Base-by-base conservation (phyloP, 1,139 yeast genomes). In the Yamadazyma dendronema region DNA sequence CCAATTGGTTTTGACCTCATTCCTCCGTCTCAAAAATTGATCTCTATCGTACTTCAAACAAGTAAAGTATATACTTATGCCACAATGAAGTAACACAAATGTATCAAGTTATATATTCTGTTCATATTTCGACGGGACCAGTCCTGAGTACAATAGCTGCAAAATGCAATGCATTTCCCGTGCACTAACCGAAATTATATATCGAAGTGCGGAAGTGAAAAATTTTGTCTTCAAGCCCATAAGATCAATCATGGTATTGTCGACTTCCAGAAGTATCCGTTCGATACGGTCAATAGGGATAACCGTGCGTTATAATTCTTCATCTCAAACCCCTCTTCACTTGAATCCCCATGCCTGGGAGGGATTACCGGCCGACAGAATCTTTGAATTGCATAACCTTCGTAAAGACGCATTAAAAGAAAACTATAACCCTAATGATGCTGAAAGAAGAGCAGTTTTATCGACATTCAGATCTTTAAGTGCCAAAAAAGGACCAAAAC, bases 281-380 rank as follows among this genome's bases (percentile, higher is more conserved):
- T 26, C 33, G 5, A 17, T 26, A 25, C 23, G 34, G 27, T 14
- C 31, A 14, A 8, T 12, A 3, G 30, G 23, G 21, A 41, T 38
- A 6, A 17, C 19, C 14, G 27, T 42, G 4, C 49, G 52, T 19
- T 33, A 24, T 27, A 40, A 37, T 14, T 37, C 44, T 7, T 37
- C 44, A 4, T 13, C 16, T 14, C 4, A 12, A 8, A 17, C 28
- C 9, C 16, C 68, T 12, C 61, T 70, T 34, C 69, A 61, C 45
- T 67, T 72, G 44, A 70, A 77, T 43, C 94, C 94, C 4, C 78
- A 77, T 41, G 69, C 74, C 35, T 84, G 94, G 94, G 65, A 71
- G 40, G 84, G 83, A 0, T 65, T 82, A 39, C 82, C 86, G 14
- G 76, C 85, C 8, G 79, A 79, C 43, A 69, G 74, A 47, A 76